A percentile compares a stretch with the other conserved stretches of the same genome.
These are phyloP conservation scores for Alloteropsis angusta DNA, from an alignment of 202 grass and related monocot species.

Conservation along the genomic window DNA sequence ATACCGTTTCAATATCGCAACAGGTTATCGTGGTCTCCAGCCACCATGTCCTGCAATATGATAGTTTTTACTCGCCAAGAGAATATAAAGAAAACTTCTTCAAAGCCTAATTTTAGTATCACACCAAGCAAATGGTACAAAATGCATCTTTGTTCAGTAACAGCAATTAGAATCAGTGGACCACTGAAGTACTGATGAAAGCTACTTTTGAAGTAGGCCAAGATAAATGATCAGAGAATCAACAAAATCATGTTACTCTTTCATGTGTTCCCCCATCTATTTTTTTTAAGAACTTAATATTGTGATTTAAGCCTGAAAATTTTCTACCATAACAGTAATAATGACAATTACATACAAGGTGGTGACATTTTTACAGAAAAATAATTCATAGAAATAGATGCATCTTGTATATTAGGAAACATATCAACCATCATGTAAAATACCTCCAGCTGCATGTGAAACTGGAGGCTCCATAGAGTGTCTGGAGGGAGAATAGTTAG, in stretches of 20 bases:
- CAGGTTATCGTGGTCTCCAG: conserved; percentile 80
- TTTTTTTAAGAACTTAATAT: not conserved
- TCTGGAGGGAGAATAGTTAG: conserved; percentile 41
- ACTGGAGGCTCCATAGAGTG: conserved; percentile 51
- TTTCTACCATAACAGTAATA: not conserved
- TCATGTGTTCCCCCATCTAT: not conserved
- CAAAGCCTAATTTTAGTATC: not conserved
- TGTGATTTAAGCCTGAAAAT: not conserved
- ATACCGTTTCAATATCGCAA: conserved; percentile 29
- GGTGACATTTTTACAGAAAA: not conserved
- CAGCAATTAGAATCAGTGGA: not conserved
- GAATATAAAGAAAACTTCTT: not conserved
- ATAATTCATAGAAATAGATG: not conserved
- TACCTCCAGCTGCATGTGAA: conserved; percentile 54
- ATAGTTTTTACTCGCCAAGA: not conserved
- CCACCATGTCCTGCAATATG: conserved; percentile 48
- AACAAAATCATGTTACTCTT: not conserved
- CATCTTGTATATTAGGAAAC: not conserved
- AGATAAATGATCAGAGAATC: not conserved
- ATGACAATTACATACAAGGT: not conserved
- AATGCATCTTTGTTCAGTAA: not conserved
- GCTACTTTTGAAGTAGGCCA: not conserved
- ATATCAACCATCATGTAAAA: not conserved
- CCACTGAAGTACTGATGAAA: not conserved
- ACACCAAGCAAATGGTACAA: not conserved